A percentile compares a stretch with the other conserved stretches of the same genome.
phyloP scores from a whole-genome alignment of 129 eudicot species.

The Artemisia tridentata region DNA sequence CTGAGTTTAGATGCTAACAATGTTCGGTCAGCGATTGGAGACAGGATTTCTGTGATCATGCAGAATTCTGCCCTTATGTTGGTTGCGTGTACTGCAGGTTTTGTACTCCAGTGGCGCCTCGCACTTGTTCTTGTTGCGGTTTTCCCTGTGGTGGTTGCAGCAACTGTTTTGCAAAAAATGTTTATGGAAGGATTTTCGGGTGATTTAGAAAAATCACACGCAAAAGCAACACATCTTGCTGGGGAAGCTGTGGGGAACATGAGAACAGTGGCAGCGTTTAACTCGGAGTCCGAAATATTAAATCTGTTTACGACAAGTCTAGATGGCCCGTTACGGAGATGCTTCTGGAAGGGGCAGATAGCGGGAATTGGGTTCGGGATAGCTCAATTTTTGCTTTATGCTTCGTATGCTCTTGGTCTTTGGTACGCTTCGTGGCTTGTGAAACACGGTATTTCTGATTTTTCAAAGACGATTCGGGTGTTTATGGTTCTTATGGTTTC shows the following conservation, averaged over 20 bases:
- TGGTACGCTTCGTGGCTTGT: slow-evolving; percentile 99
- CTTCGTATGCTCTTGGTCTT: slow-evolving; percentile 89
- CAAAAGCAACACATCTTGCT: slow-evolving; percentile 92
- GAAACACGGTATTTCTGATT: slow-evolving; percentile 90
- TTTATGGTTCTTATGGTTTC: slow-evolving; percentile 99
- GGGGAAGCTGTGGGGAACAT: slow-evolving; percentile 93
- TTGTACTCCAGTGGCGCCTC: slow-evolving; percentile 93
- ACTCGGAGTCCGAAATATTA: slow-evolving; percentile 78
- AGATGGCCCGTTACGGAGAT: slow-evolving; percentile 62
- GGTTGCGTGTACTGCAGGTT: slow-evolving; percentile 93
- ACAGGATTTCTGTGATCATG: slow-evolving; percentile 85
- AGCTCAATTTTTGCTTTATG: slow-evolving; percentile 90
- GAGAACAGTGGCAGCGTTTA: slow-evolving; percentile 95
- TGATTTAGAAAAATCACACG: slow-evolving; percentile 91
- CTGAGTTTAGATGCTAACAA: slow-evolving; percentile 85
- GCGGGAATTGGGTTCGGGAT: slow-evolving; percentile 92
- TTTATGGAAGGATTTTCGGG: slow-evolving; percentile 98
- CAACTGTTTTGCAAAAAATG: slow-evolving; percentile 97
- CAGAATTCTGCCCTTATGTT: slow-evolving; percentile 95
- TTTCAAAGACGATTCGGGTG: slow-evolving; percentile 90
- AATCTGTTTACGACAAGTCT: slow-evolving; percentile 66
- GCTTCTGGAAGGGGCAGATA: slow-evolving; percentile 97
- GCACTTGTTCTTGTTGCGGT: slow-evolving; percentile 95
- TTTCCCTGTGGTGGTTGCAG: slow-evolving; percentile 91
- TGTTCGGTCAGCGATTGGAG: slow-evolving; percentile 93